Base-by-base conservation (phyloP, 192 early-diverging fungal genomes). In the Lunasporangiospora selenospora region DNA sequence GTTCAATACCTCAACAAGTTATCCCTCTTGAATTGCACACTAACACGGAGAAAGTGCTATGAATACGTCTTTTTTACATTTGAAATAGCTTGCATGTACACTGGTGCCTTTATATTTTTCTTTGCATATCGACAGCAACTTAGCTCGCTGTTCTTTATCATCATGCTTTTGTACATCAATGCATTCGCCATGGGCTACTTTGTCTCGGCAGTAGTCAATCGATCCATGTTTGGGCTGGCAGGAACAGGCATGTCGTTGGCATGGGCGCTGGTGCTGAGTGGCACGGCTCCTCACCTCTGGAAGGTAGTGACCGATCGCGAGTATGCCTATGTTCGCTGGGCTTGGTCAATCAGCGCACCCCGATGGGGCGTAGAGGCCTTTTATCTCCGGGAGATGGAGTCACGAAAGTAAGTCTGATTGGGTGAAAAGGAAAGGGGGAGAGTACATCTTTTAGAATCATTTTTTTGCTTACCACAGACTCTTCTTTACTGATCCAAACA, bases 301-400 rank as follows among this genome's bases (percentile, higher is more conserved):
- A 64, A 77, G 27, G 80, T 87, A 29, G 40, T 58, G 34, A 49
- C 11, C 31, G 48, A 26, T 47, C 9, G 5, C 16, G 42, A 47
- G n/a, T 80, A 70, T 38, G 41, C 36, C 5, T 46, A 50, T 18
- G 44, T 88, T 50, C 53, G 64, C 34, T 88, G 82, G 80, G 12
- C 88, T 3, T 88, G 87, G 87, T 18, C 57, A 27, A 37, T 67
- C 27, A 59, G 56, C 33, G 85, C 87, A 2, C 87, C 85, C 19
- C 78, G 87, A 10, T 88, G 83, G 81, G 80, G 75, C 12, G 77
- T 88, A 37, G 87, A 88, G 62, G 79, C 87, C 12, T 75, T 78
- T 23, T 88, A 80, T 58, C 51, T 88, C 32, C 76, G 78, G 40
- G 87, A 88, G 56, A 64, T 85, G 38, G 26, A 53, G 2, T 58